A percentile compares a stretch with the other conserved stretches of the same genome.
These are phyloP conservation scores for Galium porrigens DNA, from an alignment of 305 asterid species.

Conservation along the genomic window DNA sequence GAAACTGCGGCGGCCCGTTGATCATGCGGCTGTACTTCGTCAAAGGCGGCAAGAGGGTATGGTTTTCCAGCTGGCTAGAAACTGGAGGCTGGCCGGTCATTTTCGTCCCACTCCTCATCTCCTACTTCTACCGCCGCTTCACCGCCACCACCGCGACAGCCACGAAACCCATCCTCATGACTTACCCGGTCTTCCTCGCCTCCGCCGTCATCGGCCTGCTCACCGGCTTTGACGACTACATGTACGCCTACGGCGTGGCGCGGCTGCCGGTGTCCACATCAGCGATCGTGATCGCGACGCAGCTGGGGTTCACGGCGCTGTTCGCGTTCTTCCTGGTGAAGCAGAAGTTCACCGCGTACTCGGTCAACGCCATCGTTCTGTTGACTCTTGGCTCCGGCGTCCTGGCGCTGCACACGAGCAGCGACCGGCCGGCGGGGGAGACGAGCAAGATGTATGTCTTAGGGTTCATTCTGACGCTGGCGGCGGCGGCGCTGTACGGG, in stretches of 20 bases:
- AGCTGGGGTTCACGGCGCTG: slow-evolving; percentile 50
- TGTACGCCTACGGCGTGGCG: slow-evolving; percentile 36
- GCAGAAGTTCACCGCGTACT: slow-evolving; percentile 45
- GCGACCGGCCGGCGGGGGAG: slow-evolving; percentile 57
- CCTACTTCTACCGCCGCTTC: slow-evolving; percentile 5
- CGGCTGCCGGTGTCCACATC: slow-evolving; percentile 52
- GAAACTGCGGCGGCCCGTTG: slow-evolving; percentile 10
- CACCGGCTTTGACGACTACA: slow-evolving; percentile 35
- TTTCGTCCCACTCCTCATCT: slow-evolving; percentile 4
- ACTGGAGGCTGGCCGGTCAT: slow-evolving; percentile 8
- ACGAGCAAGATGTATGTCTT: slow-evolving; percentile 21
- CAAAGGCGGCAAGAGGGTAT: slow-evolving; percentile 3
- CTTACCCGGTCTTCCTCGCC: slow-evolving; percentile 18
- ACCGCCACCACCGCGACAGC: not conserved
- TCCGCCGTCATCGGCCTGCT: slow-evolving; percentile 31
- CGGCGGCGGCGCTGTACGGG: slow-evolving; percentile 50
- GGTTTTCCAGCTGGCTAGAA: slow-evolving; percentile 12
- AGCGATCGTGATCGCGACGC: slow-evolving; percentile 39
- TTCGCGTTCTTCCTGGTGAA: slow-evolving; percentile 44
- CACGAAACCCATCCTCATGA: slow-evolving; percentile 20
- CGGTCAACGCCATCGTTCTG: slow-evolving; percentile 40
- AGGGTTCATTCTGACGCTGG: slow-evolving; percentile 46
- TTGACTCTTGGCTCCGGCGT: slow-evolving; percentile 44
- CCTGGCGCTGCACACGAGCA: slow-evolving; percentile 34
- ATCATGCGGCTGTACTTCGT: slow-evolving; percentile 8